Conservation (phyloP, 2,329 filamentous ascomycete species). For the Verticillium zaregamsianum region DNA sequence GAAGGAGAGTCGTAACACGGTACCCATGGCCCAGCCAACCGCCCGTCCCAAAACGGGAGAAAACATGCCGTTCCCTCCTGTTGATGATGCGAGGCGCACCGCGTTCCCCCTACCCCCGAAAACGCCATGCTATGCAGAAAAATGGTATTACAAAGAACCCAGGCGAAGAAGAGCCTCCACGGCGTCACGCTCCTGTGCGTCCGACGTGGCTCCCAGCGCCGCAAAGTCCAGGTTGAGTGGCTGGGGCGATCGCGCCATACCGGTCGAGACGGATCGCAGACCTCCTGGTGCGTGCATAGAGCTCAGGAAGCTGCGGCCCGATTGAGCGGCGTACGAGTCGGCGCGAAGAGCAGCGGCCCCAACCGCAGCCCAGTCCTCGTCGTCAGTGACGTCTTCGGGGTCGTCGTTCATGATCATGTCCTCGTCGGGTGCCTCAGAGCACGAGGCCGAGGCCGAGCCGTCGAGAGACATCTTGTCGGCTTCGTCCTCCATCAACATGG, state of each 20-base stretch:
- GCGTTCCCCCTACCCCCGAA: slow-evolving; percentile 15
- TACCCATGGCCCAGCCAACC: slow-evolving; percentile 20
- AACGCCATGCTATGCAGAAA: slow-evolving; percentile 52
- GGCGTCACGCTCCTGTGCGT: slow-evolving; percentile 75
- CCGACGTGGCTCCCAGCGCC: slow-evolving; percentile 47
- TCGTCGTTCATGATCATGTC: slow-evolving; percentile 66
- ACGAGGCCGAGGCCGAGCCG: slow-evolving; percentile 65
- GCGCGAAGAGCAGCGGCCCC: slow-evolving; percentile 79
- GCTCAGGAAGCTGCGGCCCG: slow-evolving; percentile 35
- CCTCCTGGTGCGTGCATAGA: slow-evolving; percentile 44
- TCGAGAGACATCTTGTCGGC: slow-evolving; percentile 94
- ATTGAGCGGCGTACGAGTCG: slow-evolving; percentile 57
- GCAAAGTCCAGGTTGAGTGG: slow-evolving; percentile 47
- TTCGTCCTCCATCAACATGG: slow-evolving; percentile 74
- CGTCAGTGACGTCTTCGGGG: slow-evolving; percentile 82
- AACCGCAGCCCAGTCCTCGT: slow-evolving; percentile 92
- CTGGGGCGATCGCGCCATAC: slow-evolving; percentile 51
- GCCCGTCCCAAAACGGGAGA: slow-evolving; percentile 1
- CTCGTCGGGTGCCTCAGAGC: slow-evolving; percentile 69
- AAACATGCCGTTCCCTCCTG: slow-evolving; percentile 1
- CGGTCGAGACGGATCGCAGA: slow-evolving; percentile 47
- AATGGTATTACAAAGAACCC: slow-evolving; percentile 66
- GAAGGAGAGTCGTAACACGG: slow-evolving; percentile 22
- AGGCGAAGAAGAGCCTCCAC: slow-evolving; percentile 77
- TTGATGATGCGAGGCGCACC: not conserved